Conservation (phyloP, 1,139 yeast genomes). For the Kurtzmaniella quercitrusa region DNA sequence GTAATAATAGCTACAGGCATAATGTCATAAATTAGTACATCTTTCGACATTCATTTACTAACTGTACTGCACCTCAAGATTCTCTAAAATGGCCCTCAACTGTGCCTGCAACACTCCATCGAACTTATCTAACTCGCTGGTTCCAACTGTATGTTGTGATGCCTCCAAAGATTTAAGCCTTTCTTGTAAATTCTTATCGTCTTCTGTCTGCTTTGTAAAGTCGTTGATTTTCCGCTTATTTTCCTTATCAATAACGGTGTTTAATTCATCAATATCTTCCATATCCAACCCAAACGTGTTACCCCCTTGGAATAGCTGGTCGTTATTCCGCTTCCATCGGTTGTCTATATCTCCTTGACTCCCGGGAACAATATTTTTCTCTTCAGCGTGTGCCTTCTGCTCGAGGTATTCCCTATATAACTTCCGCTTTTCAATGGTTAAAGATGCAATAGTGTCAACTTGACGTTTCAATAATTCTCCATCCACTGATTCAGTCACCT, state of each 20-base stretch:
- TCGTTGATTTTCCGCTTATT: not conserved
- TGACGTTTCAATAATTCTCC: slow-evolving; percentile 25
- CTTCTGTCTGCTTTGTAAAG: not conserved
- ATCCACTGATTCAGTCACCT: slow-evolving; percentile 15
- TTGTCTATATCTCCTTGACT: slow-evolving; percentile 36
- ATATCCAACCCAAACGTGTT: slow-evolving; percentile 56
- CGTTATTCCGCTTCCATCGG: slow-evolving; percentile 47
- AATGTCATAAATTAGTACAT: too few relatives aligned
- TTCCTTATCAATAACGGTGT: slow-evolving; percentile 25
- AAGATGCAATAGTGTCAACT: slow-evolving; percentile 25
- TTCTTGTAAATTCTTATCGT: slow-evolving; percentile 12
- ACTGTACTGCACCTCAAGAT: not conserved
- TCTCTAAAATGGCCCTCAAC: slow-evolving; percentile 5
- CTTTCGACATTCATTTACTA: not conserved
- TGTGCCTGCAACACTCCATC: slow-evolving; percentile 12
- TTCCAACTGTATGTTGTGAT: slow-evolving; percentile 11
- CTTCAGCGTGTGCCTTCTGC: slow-evolving; percentile 11
- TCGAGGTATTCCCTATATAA: slow-evolving; percentile 32
- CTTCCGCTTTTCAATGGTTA: slow-evolving; percentile 25
- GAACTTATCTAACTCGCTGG: slow-evolving; percentile 27
- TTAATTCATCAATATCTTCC: slow-evolving; percentile 57
- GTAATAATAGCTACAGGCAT: too few relatives aligned
- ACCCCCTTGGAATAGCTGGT: slow-evolving; percentile 40
- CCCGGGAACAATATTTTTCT: slow-evolving; percentile 14
- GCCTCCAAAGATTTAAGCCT: slow-evolving; percentile 15